These are phyloP conservation scores for Xylaria grammica DNA, from an alignment of 495 filamentous ascomycete species.

Conservation along the genomic window DNA sequence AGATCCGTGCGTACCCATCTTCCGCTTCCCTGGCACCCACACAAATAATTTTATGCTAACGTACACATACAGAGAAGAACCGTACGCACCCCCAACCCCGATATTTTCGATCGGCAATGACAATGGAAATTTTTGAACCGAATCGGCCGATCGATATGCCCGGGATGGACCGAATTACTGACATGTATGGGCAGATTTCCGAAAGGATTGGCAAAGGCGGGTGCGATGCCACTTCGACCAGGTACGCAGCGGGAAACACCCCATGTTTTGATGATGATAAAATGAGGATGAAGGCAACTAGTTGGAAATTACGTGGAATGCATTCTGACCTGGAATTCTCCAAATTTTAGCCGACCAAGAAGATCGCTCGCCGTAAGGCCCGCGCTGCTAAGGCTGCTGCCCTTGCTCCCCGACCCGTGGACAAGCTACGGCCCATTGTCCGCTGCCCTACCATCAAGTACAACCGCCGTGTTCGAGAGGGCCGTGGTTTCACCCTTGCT, in stretches of 20 bases:
- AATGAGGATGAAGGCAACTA: too few relatives aligned
- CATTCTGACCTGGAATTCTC: conserved; percentile 42
- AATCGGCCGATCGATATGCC: conserved; percentile 27
- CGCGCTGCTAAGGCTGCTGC: conserved; percentile 90
- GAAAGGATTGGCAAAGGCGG: conserved; percentile 99
- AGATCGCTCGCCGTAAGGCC: conserved; percentile 86
- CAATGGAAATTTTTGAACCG: too few relatives aligned
- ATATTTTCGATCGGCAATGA: conserved; percentile 26
- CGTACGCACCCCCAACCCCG: conserved; percentile 62
- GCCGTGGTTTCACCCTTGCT: conserved; percentile 93
- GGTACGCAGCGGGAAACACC: conserved; percentile 61
- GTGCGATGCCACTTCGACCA: conserved; percentile 99
- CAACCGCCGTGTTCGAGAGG: conserved; percentile 95
- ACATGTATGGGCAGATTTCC: conserved; percentile 85
- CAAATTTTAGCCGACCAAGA: conserved; percentile 81
- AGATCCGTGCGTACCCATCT: conserved; percentile 62
- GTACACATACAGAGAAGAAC: conserved; percentile 65
- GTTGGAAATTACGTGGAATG: neutral
- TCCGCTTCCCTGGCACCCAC: neutral
- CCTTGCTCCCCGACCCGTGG: conserved; percentile 93
- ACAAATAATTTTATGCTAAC: conserved; percentile 12
- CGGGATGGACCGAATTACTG: conserved; percentile 15
- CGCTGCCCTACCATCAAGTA: conserved; percentile 93
- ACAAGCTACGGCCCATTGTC: conserved; percentile 94
- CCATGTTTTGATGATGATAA: neutral